Evolutionary conservation across 2,329 filamentous ascomycete genomes (phyloP).

Genomic region (Diaporthe destruens): DNA sequence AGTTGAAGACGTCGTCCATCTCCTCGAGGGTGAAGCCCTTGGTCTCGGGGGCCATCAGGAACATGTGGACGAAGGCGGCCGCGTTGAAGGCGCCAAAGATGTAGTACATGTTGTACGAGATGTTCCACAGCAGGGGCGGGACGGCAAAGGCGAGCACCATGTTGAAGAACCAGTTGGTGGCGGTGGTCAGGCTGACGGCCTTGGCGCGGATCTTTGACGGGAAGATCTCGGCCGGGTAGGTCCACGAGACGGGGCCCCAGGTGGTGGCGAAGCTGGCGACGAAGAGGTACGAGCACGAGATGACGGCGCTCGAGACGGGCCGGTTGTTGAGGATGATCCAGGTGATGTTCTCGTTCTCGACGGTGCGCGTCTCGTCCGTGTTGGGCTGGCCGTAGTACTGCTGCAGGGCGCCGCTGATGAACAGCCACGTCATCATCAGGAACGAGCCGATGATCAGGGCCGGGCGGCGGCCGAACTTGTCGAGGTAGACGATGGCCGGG

Average conservation of each 20-base stretch:
- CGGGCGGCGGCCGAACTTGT: conserved; percentile 69
- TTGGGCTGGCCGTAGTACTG: conserved; percentile 69
- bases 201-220: conserved; percentile 58
- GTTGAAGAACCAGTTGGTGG: conserved; percentile 59
- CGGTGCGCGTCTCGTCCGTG: conserved; percentile 44
- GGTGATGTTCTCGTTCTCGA: conserved; percentile 61
- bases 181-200: conserved; percentile 58
- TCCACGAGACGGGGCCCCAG: conserved; percentile 64
- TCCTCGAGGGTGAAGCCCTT: conserved; percentile 82
- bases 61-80: conserved; percentile 76
- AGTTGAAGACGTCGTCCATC: conserved; percentile 79
- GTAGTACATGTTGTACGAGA: conserved; percentile 74
- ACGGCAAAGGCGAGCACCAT: conserved; percentile 68
- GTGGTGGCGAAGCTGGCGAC: conserved; percentile 74
- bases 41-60: conserved; percentile 74
- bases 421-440: conserved; percentile 71
- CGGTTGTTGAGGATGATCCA: conserved; percentile 68
- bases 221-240: conserved; percentile 62
- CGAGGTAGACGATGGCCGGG: conserved; percentile 71
- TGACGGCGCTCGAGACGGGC: conserved; percentile 71
- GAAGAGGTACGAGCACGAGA: conserved; percentile 79
- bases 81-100: conserved; percentile 81
- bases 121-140: conserved; percentile 63
- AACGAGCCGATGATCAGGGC: conserved; percentile 68
- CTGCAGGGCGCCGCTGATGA: conserved; percentile 72